These are phyloP conservation scores for Williopsis jadinii DNA, from an alignment of 1,139 yeast species.

Conservation along the genomic window DNA sequence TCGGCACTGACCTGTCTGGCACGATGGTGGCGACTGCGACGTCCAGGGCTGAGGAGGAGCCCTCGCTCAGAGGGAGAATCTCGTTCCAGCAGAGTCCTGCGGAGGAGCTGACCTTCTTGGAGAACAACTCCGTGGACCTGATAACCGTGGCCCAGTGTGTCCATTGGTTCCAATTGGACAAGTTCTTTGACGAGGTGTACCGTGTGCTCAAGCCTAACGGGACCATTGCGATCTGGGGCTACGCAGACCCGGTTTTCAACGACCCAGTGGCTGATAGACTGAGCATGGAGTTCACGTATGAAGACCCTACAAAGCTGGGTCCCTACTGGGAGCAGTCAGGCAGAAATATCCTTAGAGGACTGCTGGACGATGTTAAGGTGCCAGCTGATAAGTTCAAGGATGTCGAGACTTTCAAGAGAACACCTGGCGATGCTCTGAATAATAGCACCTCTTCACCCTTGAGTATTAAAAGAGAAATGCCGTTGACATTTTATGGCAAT, in stretches of 20 bases:
- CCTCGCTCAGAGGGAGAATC: slow-evolving; percentile 11
- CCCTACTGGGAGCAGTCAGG: slow-evolving; percentile 72
- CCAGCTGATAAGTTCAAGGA: slow-evolving; percentile 35
- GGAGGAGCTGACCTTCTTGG: slow-evolving; percentile 24
- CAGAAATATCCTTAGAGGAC: slow-evolving; percentile 37
- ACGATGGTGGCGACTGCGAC: slow-evolving; percentile 53
- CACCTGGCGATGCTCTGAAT: slow-evolving; percentile 12
- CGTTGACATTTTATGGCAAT: slow-evolving; percentile 35
- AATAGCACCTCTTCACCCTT: slow-evolving; percentile 2
- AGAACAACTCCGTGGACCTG: slow-evolving; percentile 43
- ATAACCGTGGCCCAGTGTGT: slow-evolving; percentile 69
- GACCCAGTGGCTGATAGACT: slow-evolving; percentile 26
- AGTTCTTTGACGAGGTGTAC: slow-evolving; percentile 44
- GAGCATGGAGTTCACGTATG: slow-evolving; percentile 28
- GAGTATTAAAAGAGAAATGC: slow-evolving; percentile 25
- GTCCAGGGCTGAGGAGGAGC: slow-evolving; percentile 10
- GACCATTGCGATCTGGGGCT: slow-evolving; percentile 69
- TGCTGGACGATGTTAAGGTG: slow-evolving; percentile 35
- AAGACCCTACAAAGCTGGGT: slow-evolving; percentile 44
- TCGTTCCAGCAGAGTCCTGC: slow-evolving; percentile 25
- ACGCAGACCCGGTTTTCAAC: slow-evolving; percentile 50
- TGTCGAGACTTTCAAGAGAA: slow-evolving; percentile 30
- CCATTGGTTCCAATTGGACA: slow-evolving; percentile 62
- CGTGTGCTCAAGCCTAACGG: slow-evolving; percentile 53
- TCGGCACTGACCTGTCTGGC: slow-evolving; percentile 61